Percentiles rank a stretch among this genome's conserved stretches.
Evolutionary conservation across 2,329 filamentous ascomycete species (phyloP).

Genomic region (Hortaea werneckii): DNA sequence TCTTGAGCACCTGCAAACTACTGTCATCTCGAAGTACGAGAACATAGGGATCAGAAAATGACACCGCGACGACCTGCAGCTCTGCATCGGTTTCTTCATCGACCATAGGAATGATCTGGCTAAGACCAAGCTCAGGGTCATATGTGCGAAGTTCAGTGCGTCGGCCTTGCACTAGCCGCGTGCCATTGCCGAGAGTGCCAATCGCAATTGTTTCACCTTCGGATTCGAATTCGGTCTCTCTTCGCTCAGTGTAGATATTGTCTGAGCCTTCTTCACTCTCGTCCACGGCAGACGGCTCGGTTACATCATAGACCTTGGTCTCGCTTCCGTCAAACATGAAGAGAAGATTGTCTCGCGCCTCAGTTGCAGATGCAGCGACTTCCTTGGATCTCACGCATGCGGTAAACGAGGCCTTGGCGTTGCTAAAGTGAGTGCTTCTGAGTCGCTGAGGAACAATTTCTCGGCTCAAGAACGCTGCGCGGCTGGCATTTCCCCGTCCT

Average conservation of each 20-base stretch:
- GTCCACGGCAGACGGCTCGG: conserved; percentile 1
- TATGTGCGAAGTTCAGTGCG: conserved; percentile 83
- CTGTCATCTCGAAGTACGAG: conserved; percentile 75
- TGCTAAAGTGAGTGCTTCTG: conserved; percentile 60
- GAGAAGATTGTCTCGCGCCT: conserved; percentile 15
- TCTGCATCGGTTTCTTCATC: conserved; percentile 83
- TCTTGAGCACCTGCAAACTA: conserved; percentile 67
- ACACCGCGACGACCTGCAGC: conserved; percentile 66
- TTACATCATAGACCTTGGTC: conserved; percentile 18
- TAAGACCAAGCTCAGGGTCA: conserved; percentile 80
- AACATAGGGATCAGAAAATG: conserved; percentile 78
- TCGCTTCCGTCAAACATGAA: conserved; percentile 21
- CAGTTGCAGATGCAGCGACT: not conserved
- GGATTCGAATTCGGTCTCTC: conserved; percentile 82
- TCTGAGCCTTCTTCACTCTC: conserved; percentile 1
- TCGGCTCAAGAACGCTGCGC: conserved; percentile 65
- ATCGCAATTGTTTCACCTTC: conserved; percentile 81
- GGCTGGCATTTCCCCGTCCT: conserved; percentile 56
- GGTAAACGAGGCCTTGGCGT: conserved; percentile 72
- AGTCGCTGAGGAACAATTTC: conserved; percentile 65
- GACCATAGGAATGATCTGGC: conserved; percentile 84
- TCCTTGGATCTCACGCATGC: conserved; percentile 35
- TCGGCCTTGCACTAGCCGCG: conserved; percentile 76
- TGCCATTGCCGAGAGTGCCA: conserved; percentile 69
- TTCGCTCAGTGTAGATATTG: conserved; percentile 39